A percentile compares a stretch with the other conserved stretches of the same genome.
Evolutionary conservation across 495 filamentous ascomycete species (phyloP).

Genomic region (Daldinia bambusicola): DNA sequence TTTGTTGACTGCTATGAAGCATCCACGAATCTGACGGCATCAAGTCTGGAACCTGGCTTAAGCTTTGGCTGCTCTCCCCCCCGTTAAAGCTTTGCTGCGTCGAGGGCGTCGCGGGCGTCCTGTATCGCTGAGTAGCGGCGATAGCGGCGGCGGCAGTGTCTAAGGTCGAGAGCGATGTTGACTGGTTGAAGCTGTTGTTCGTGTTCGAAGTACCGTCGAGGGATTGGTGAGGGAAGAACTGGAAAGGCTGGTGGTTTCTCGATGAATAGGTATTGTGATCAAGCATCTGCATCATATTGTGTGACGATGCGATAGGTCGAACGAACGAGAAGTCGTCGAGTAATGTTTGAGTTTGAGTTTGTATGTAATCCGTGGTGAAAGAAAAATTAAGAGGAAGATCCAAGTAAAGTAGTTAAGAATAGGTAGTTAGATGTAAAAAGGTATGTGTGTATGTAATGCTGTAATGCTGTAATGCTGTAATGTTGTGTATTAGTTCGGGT

Average conservation of each 20-base stretch:
- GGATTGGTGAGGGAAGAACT: constrained; percentile 29
- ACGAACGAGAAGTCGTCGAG: constrained; percentile 14
- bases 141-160: constrained; percentile 52
- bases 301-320: constrained; percentile 32
- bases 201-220: constrained; percentile 32
- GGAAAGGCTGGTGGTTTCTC: constrained; percentile 32
- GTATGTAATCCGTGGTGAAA: constrained; percentile 15
- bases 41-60: constrained; percentile 45
- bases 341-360: constrained; percentile 18
- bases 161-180: constrained; percentile 51
- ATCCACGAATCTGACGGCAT: constrained; percentile 61
- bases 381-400: constrained; percentile 18
- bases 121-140: constrained; percentile 45
- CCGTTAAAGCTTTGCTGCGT: constrained; percentile 38
- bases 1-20: constrained; percentile 51
- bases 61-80: constrained; percentile 41
- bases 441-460: neutral
- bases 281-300: constrained; percentile 46
- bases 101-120: constrained; percentile 41
- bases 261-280: constrained; percentile 37
- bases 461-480: constrained; percentile 10
- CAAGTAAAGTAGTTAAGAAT: neutral
- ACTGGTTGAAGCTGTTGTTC: constrained; percentile 22
- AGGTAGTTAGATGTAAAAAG: constrained; percentile 5
- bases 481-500: constrained; percentile 28